Evolutionary conservation across 1,139 yeast species (phyloP).

Genomic region (Yamadazyma songkhlaensis): DNA sequence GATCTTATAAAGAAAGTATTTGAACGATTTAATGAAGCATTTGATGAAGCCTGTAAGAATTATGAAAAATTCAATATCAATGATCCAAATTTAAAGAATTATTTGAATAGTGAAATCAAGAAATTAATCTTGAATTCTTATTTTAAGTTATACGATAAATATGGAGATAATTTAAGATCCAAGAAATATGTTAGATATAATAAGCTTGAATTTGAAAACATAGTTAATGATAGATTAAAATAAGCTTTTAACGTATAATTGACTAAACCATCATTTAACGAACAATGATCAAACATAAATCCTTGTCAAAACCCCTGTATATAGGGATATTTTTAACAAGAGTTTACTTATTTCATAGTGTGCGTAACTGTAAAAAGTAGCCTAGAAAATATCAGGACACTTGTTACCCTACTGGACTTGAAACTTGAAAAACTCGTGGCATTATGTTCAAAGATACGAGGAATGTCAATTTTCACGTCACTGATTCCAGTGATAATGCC

Average conservation of each 20-base stretch:
- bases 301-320: no score
- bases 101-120: conserved; percentile 61
- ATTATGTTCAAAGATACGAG: no score
- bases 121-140: conserved; percentile 78
- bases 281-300: no score
- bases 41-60: conserved; percentile 67
- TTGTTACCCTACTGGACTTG: no score
- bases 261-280: no score
- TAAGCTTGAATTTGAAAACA: conserved; percentile 55
- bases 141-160: conserved; percentile 77
- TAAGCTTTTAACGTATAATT: neutral
- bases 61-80: conserved; percentile 65
- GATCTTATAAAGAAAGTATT: conserved; percentile 87
- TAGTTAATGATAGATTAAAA: conserved; percentile 33
- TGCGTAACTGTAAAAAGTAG: no score
- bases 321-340: no score
- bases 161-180: conserved; percentile 67
- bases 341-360: no score
- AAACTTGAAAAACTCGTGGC: no score
- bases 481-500: no score
- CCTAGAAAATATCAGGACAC: no score
- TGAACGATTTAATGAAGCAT: conserved; percentile 74
- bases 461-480: no score
- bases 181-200: conserved; percentile 75
- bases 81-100: conserved; percentile 62